Evolutionary conservation across 1,139 yeast genomes (phyloP).

Genomic region (Hemisphaericaspora subhashii): DNA sequence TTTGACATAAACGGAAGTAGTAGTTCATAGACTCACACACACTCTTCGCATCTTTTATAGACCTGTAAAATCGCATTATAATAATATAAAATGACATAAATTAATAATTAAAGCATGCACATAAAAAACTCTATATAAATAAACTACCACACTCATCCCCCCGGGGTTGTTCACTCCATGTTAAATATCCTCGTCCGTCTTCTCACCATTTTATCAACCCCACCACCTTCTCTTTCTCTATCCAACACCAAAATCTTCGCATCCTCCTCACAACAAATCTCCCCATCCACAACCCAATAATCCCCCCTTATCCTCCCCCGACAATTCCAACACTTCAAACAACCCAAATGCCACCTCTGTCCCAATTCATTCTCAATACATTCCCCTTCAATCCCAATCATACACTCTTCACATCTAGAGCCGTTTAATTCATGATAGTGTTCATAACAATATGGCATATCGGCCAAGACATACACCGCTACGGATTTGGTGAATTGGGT

Average conservation of each 20-base stretch:
- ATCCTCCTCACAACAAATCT: slow-evolving; percentile 52
- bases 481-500: slow-evolving; percentile 56
- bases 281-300: slow-evolving; percentile 54
- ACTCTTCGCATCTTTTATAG: neutral
- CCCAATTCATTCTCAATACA: slow-evolving; percentile 76
- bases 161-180: too few species aligned
- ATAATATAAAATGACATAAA: neutral
- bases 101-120: neutral
- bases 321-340: slow-evolving; percentile 62
- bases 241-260: slow-evolving; percentile 28
- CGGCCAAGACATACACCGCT: slow-evolving; percentile 77
- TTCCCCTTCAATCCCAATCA: slow-evolving; percentile 81
- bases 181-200: slow-evolving; percentile 42
- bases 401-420: slow-evolving; percentile 72
- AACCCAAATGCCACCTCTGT: slow-evolving; percentile 66
- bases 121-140: neutral
- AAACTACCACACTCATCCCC: neutral
- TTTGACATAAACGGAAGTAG: neutral
- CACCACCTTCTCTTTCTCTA: too few species aligned
- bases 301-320: slow-evolving; percentile 47
- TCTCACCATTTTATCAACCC: slow-evolving; percentile 41
- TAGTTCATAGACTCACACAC: neutral
- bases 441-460: slow-evolving; percentile 74
- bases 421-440: slow-evolving; percentile 81
- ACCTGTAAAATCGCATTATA: neutral